Conservation (phyloP, 768 basidiomycete genomes). For the Auriscalpium orientale region DNA sequence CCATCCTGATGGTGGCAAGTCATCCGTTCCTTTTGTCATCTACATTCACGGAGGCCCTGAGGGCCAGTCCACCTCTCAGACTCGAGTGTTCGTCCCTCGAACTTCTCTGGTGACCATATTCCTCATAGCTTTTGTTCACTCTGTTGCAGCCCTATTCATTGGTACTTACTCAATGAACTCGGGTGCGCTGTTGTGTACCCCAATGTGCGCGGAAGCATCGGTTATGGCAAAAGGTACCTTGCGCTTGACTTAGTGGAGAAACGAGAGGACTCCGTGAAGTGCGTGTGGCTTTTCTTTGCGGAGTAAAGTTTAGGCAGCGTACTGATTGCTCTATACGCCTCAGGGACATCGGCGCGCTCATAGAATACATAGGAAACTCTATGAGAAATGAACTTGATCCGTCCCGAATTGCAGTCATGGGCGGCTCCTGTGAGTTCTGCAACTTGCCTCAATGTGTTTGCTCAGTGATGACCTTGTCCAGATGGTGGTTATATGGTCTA, state of each 20-base stretch:
- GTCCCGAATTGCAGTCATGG: conserved; percentile 33
- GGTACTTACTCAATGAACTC: conserved; percentile 35
- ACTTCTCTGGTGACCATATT: background rate
- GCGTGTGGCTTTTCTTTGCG: background rate
- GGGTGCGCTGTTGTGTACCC: conserved; percentile 34
- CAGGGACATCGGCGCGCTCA: conserved; percentile 32
- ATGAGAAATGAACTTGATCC: conserved; percentile 28
- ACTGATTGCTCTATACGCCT: background rate
- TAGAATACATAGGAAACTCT: conserved; percentile 27
- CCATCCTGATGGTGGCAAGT: conserved; percentile 25
- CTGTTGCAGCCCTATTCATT: conserved; percentile 23
- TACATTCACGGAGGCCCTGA: conserved; percentile 35
- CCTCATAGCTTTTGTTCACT: background rate
- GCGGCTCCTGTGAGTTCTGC: conserved; percentile 29
- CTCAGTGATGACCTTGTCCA: background rate
- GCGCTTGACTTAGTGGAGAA: conserved; percentile 34
- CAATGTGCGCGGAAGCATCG: conserved; percentile 35
- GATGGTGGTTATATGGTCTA: conserved; percentile 13
- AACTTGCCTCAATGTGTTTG: background rate
- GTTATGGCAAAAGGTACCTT: conserved; percentile 34
- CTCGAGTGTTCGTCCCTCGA: conserved; percentile 23
- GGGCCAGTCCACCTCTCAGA: conserved; percentile 27
- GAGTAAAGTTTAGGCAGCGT: background rate
- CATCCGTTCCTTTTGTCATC: conserved; percentile 26
- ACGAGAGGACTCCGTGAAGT: conserved; percentile 38